These are phyloP conservation scores for Zalaria sp. DNA, from an alignment of 2,329 filamentous ascomycete species.

Conservation along the genomic window DNA sequence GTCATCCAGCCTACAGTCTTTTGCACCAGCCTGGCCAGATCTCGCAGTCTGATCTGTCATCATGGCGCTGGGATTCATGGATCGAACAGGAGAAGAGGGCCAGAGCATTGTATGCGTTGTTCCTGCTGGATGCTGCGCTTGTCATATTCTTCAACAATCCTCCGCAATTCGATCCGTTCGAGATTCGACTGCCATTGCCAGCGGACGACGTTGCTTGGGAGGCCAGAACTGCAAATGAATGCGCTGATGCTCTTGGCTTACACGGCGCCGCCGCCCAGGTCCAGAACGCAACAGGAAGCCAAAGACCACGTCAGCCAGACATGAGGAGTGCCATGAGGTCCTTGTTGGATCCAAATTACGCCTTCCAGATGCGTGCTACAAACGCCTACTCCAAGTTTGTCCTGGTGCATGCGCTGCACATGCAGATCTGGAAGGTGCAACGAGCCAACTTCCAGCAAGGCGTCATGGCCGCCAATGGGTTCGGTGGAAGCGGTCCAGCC, in stretches of 20 bases:
- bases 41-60: slow-evolving; percentile 32
- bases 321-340: slow-evolving; percentile 47
- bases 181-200: slow-evolving; percentile 54
- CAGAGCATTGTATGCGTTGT: slow-evolving; percentile 50
- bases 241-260: slow-evolving; percentile 51
- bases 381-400: slow-evolving; percentile 65
- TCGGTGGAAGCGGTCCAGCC: slow-evolving; percentile 30
- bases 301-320: slow-evolving; percentile 49
- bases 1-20: slow-evolving; percentile 38
- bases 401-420: slow-evolving; percentile 53
- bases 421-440: slow-evolving; percentile 43
- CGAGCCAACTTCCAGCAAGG: slow-evolving; percentile 18
- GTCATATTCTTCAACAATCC: slow-evolving; percentile 58
- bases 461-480: slow-evolving; percentile 5
- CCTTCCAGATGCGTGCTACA: slow-evolving; percentile 50
- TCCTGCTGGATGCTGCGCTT: slow-evolving; percentile 49
- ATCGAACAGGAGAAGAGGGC: slow-evolving; percentile 57
- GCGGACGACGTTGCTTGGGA: slow-evolving; percentile 64
- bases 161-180: slow-evolving; percentile 48
- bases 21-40: slow-evolving; percentile 40
- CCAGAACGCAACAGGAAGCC: slow-evolving; percentile 46
- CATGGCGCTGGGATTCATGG: slow-evolving; percentile 55
- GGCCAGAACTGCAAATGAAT: slow-evolving; percentile 43
- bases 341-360: slow-evolving; percentile 43
- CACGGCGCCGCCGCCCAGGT: slow-evolving; percentile 41